These are phyloP conservation scores for Penicillium verrucosum DNA, from an alignment of 2,329 filamentous ascomycete genomes.

Conservation along the genomic window DNA sequence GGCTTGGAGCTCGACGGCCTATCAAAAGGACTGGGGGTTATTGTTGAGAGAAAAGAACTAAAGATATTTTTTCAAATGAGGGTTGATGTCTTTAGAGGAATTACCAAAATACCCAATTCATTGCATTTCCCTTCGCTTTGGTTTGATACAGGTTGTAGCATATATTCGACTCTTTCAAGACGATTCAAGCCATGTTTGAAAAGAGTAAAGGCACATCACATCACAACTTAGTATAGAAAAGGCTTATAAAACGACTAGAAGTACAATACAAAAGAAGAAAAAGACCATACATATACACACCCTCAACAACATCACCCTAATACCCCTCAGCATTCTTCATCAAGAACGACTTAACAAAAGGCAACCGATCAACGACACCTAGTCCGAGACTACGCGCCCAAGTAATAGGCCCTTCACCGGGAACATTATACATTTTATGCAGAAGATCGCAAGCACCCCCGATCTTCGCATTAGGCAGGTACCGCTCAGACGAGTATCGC, in stretches of 20 bases:
- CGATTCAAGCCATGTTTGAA: background rate
- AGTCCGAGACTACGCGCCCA: slow-evolving; percentile 75
- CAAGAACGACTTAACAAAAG: slow-evolving; percentile 75
- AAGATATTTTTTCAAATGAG: background rate
- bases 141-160: background rate
- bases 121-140: slow-evolving; percentile 1
- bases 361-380: slow-evolving; percentile 69
- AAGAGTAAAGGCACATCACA: background rate
- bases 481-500: slow-evolving; percentile 75
- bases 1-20: slow-evolving; percentile 2
- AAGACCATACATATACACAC: slow-evolving; percentile 2
- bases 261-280: slow-evolving; percentile 17
- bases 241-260: slow-evolving; percentile 12
- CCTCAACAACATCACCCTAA: slow-evolving; percentile 4
- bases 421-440: slow-evolving; percentile 83
- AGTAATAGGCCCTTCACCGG: slow-evolving; percentile 71
- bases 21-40: slow-evolving; percentile 2
- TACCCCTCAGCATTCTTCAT: slow-evolving; percentile 64
- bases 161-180: background rate
- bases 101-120: slow-evolving; percentile 15
- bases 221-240: background rate
- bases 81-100: background rate
- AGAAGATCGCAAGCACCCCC: slow-evolving; percentile 79
- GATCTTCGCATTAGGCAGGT: slow-evolving; percentile 76
- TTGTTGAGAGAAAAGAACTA: background rate